phyloP scores from a whole-genome alignment of 2,329 filamentous ascomycete genomes.

The Xylariaceae sp. region DNA sequence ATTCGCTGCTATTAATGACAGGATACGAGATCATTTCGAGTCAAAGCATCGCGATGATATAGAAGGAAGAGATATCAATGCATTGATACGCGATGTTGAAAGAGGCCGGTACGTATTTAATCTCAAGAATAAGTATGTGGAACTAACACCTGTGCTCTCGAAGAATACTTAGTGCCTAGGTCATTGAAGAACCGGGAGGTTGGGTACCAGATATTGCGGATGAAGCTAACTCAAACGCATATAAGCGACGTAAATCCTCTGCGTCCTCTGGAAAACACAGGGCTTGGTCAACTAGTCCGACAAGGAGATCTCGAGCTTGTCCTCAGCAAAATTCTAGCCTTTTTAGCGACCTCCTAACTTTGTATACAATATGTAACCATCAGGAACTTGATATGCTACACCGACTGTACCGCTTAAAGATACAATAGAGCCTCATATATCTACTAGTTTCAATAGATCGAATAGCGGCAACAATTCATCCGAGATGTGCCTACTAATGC shows the following conservation, averaged over 20 bases:
- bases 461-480: too few relatives aligned
- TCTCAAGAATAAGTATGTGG: neutral
- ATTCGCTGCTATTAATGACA: conserved; percentile 9
- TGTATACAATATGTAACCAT: too few relatives aligned
- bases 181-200: conserved; percentile 14
- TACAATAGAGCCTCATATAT: too few relatives aligned
- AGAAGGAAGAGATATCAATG: conserved; percentile 17
- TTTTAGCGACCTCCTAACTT: too few relatives aligned
- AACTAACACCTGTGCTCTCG: conserved; percentile 9
- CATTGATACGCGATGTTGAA: conserved; percentile 20
- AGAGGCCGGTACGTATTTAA: conserved; percentile 15
- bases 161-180: conserved; percentile 1
- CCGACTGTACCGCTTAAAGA: too few relatives aligned
- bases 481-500: too few relatives aligned
- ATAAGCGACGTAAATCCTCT: conserved; percentile 34
- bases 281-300: conserved; percentile 31
- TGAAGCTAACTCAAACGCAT: conserved; percentile 17
- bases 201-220: conserved; percentile 10
- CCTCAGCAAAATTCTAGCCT: conserved; percentile 19
- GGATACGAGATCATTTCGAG: conserved; percentile 20
- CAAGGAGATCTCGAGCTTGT: conserved; percentile 33
- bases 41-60: conserved; percentile 15
- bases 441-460: too few relatives aligned
- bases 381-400: too few relatives aligned
- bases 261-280: conserved; percentile 13